phyloP scores from a whole-genome alignment of 257 asterid genomes.

The Solanum bulbocastanum region DNA sequence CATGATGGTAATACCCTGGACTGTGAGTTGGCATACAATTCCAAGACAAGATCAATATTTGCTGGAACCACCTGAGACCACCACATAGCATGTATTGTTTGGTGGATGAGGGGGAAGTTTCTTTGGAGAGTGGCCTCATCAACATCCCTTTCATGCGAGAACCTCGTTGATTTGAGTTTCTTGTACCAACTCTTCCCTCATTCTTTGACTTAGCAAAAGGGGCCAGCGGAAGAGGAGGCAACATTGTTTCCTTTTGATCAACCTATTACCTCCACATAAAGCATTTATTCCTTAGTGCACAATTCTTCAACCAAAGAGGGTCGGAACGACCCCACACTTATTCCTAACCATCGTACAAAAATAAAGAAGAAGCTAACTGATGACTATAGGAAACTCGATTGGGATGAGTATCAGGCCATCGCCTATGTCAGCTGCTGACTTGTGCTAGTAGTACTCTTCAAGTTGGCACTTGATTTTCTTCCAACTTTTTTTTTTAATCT shows the following conservation, averaged over 20 bases:
- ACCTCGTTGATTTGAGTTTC: background rate
- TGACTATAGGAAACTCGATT: background rate
- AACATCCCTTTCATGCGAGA: background rate
- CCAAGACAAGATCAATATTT: background rate
- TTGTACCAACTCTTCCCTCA: background rate
- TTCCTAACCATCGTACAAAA: background rate
- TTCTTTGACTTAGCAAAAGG: background rate
- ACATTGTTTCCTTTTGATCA: background rate
- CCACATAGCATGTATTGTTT: background rate
- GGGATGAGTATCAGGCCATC: background rate
- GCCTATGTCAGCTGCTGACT: background rate
- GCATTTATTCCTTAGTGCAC: background rate
- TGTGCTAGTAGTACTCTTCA: background rate
- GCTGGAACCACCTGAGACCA: background rate
- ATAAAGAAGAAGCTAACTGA: background rate
- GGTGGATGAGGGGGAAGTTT: background rate
- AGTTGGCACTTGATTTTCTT: background rate
- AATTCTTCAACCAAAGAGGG: background rate
- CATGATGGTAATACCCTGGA: background rate
- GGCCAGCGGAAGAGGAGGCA: background rate
- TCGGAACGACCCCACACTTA: background rate
- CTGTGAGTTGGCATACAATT: background rate
- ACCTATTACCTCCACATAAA: background rate
- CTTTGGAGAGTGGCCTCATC: background rate
- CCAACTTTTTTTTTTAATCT: background rate